Conservation (phyloP, 2,329 filamentous ascomycete genomes). For the Pezicula radicicola region DNA sequence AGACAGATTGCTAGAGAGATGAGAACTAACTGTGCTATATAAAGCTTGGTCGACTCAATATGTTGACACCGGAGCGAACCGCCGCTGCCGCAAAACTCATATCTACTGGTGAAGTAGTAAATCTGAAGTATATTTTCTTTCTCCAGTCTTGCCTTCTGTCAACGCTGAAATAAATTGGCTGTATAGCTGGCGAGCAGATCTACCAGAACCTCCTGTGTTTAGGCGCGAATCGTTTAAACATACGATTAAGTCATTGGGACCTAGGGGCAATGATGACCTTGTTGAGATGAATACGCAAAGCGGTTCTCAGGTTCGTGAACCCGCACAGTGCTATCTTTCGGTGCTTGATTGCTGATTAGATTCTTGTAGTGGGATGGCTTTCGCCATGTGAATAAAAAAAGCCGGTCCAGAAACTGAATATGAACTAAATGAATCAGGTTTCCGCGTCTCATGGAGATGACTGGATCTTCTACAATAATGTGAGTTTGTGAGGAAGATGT, state of each 20-base stretch:
- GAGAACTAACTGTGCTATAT: not conserved
- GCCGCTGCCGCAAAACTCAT: conserved; percentile 50
- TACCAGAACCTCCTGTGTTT: not conserved
- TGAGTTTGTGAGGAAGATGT: not conserved
- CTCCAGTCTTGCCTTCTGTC: not conserved
- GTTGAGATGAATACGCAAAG: conserved; percentile 44
- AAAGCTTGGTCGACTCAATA: conserved; percentile 40
- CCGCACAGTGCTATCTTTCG: not conserved
- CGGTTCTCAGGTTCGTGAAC: conserved; percentile 33
- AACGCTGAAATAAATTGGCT: not conserved
- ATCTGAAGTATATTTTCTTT: not conserved
- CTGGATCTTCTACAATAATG: not conserved
- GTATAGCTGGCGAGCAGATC: not conserved
- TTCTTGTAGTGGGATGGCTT: not conserved
- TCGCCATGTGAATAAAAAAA: not conserved
- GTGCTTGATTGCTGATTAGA: not conserved
- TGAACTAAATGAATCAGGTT: not conserved
- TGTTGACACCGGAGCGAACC: conserved; percentile 51
- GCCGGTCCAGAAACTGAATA: not conserved
- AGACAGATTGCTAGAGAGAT: not conserved
- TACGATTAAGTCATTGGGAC: not conserved
- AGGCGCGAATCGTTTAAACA: not conserved
- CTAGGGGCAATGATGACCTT: conserved; percentile 48
- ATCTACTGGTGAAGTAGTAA: not conserved
- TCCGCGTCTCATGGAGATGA: not conserved